Conservation (phyloP, 805 yeast genomes). For the Nakazawaea anatomiae region DNA sequence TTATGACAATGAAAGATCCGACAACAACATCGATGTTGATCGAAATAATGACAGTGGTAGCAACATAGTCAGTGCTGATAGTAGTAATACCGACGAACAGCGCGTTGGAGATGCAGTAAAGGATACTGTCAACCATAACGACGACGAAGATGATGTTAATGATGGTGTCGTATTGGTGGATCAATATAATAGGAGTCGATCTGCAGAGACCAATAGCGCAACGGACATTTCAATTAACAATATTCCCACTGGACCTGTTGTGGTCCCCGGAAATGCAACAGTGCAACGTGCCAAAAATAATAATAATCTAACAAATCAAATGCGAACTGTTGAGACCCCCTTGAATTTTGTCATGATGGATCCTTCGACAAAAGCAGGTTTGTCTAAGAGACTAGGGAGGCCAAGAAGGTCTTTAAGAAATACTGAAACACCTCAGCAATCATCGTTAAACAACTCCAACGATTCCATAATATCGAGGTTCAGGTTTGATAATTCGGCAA, state of each 20-base stretch:
- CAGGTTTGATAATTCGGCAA: constrained; percentile 9
- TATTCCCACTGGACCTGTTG: too few species aligned
- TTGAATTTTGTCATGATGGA: constrained; percentile 14
- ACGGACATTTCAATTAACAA: background rate
- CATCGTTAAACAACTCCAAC: constrained; percentile 10
- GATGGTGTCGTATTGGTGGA: background rate
- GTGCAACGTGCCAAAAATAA: background rate
- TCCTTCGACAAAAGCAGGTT: constrained; percentile 13
- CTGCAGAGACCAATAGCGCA: background rate
- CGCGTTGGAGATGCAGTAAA: background rate
- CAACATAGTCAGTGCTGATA: background rate
- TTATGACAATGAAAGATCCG: background rate
- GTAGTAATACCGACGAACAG: background rate
- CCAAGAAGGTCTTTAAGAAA: constrained; percentile 1
- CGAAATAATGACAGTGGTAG: background rate
- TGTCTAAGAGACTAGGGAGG: constrained; percentile 11
- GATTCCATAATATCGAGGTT: constrained; percentile 14
- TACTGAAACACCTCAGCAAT: constrained; percentile 2
- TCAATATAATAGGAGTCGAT: background rate
- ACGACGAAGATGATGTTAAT: background rate
- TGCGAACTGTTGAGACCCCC: background rate
- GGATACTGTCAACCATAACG: background rate
- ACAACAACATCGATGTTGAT: background rate
- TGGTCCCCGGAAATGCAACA: background rate
- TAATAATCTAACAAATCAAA: background rate